phyloP scores from a whole-genome alignment of 2,329 filamentous ascomycete species.

The Hypoxylon sp. region DNA sequence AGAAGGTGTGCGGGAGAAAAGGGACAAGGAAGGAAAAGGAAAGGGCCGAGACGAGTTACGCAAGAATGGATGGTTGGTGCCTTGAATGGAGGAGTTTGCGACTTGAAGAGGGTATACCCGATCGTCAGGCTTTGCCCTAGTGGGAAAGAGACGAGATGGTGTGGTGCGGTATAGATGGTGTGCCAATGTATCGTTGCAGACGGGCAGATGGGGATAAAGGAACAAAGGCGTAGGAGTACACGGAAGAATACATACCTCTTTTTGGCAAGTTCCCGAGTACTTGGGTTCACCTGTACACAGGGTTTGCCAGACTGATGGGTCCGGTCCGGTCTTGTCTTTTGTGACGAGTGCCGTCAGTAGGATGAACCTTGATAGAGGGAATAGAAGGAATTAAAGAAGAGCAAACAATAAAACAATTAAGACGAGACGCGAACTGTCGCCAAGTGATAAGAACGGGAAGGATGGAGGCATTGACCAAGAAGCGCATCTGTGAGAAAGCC shows the following conservation, averaged over 20 bases:
- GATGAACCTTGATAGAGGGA: conserved; percentile 19
- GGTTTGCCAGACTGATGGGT: conserved; percentile 48
- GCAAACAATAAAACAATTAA: background rate
- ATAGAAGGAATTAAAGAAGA: conserved; percentile 27
- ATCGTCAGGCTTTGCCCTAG: conserved; percentile 48
- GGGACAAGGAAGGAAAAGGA: conserved; percentile 49
- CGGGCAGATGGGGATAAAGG: conserved; percentile 48
- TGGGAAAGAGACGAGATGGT: conserved; percentile 45
- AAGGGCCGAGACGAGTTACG: conserved; percentile 51
- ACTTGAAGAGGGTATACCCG: conserved; percentile 50
- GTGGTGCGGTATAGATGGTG: conserved; percentile 45
- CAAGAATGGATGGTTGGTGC: conserved; percentile 49
- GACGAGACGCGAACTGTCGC: conserved; percentile 11
- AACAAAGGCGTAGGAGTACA: conserved; percentile 36
- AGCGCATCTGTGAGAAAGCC: conserved; percentile 28
- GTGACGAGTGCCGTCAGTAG: conserved; percentile 27
- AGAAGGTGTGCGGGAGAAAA: conserved; percentile 50
- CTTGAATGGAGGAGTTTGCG: conserved; percentile 49
- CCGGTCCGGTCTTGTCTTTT: conserved; percentile 41
- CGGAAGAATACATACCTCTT: conserved; percentile 47
- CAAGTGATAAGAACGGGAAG: conserved; percentile 30
- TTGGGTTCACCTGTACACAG: conserved; percentile 48
- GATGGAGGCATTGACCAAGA: conserved; percentile 33
- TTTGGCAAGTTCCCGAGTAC: conserved; percentile 49
- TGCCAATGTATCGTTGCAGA: conserved; percentile 53